These are phyloP conservation scores for Fomitopsis serialis DNA, from an alignment of 768 basidiomycete species.

Conservation along the genomic window DNA sequence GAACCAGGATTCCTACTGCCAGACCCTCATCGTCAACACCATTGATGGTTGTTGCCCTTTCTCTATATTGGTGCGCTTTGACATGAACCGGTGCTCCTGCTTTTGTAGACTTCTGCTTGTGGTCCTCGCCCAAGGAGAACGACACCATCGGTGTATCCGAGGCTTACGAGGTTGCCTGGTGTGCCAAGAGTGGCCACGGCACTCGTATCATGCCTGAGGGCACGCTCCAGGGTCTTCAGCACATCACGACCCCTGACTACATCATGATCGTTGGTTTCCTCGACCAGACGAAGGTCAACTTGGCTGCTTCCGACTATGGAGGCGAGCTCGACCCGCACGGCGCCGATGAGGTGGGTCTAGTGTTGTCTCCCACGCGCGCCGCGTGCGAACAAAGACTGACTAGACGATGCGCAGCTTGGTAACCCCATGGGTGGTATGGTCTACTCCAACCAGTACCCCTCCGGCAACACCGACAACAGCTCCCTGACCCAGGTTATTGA, in stretches of 20 bases:
- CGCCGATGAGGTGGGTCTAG: slow-evolving; percentile 48
- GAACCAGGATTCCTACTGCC: slow-evolving; percentile 58
- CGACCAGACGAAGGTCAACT: slow-evolving; percentile 54
- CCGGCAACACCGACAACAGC: slow-evolving; percentile 32
- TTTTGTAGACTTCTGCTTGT: slow-evolving; percentile 61
- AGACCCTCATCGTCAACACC: slow-evolving; percentile 63
- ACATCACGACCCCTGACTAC: slow-evolving; percentile 54
- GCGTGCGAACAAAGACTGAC: too few species aligned
- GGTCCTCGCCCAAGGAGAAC: slow-evolving; percentile 49
- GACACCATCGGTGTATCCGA: slow-evolving; percentile 61
- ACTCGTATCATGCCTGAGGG: slow-evolving; percentile 70
- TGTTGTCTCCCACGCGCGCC: background rate
- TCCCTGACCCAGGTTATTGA: slow-evolving; percentile 51
- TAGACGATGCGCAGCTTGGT: slow-evolving; percentile 46
- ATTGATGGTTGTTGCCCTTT: slow-evolving; percentile 31
- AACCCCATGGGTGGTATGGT: slow-evolving; percentile 74
- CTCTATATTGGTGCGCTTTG: background rate
- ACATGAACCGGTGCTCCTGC: slow-evolving; percentile 9
- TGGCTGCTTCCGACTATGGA: slow-evolving; percentile 51
- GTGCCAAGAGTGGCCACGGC: slow-evolving; percentile 65
- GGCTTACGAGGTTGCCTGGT: slow-evolving; percentile 70
- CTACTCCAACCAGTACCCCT: slow-evolving; percentile 54
- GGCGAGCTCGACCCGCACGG: slow-evolving; percentile 79
- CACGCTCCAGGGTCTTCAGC: slow-evolving; percentile 60
- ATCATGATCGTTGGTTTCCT: slow-evolving; percentile 58